Conservation (phyloP, 2,329 filamentous ascomycete species). For the Claviceps capensis region DNA sequence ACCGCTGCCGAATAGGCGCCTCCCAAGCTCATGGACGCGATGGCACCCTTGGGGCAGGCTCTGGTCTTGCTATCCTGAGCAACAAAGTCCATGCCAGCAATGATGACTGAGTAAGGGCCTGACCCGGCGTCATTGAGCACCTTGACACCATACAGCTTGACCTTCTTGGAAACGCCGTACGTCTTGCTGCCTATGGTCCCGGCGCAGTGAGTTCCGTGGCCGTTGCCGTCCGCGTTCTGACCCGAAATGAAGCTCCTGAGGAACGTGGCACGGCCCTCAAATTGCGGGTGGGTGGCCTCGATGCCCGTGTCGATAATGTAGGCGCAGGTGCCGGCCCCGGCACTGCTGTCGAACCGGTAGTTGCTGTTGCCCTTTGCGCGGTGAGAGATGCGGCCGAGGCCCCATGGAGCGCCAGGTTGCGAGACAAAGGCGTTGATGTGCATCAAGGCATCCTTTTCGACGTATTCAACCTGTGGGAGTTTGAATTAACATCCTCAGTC, state of each 20-base stretch:
- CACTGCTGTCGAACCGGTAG: conserved; percentile 26
- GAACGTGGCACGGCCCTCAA: conserved; percentile 21
- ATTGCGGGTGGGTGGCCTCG: conserved; percentile 21
- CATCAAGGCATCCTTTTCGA: conserved; percentile 24
- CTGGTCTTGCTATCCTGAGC: conserved; percentile 12
- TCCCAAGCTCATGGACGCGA: conserved; percentile 45
- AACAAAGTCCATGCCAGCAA: conserved; percentile 32
- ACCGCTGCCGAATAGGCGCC: conserved; percentile 30
- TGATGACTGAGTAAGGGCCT: conserved; percentile 25
- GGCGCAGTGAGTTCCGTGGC: conserved; percentile 28
- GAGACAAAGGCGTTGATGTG: conserved; percentile 7
- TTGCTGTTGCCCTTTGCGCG: conserved; percentile 13
- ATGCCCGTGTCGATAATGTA: conserved; percentile 36
- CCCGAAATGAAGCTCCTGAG: conserved; percentile 16
- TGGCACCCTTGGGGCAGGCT: conserved; percentile 29
- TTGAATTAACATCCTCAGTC: neutral
- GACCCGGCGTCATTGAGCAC: conserved; percentile 24
- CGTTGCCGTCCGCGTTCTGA: conserved; percentile 18
- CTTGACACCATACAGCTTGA: conserved; percentile 30
- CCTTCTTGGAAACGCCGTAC: conserved; percentile 29
- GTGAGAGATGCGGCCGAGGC: conserved; percentile 22
- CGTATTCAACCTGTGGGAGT: conserved; percentile 16
- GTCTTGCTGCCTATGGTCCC: conserved; percentile 20
- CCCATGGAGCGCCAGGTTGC: conserved; percentile 15
- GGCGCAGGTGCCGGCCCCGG: conserved; percentile 26